Evolutionary conservation across 2,329 filamentous ascomycete species (phyloP).

Genomic region (Cladosporium sp.): DNA sequence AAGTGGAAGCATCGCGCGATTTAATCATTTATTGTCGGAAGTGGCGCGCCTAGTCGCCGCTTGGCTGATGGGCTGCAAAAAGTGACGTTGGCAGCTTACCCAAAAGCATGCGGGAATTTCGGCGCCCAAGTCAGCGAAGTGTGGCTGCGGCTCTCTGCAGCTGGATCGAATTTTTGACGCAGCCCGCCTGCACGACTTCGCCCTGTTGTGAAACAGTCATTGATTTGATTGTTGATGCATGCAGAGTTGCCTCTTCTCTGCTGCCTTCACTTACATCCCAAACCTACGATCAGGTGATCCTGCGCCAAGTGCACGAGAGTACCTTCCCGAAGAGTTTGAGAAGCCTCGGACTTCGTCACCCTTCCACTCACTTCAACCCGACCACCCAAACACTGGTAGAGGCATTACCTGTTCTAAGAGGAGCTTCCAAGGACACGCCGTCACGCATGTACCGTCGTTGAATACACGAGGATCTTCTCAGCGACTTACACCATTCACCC

Average conservation of each 20-base stretch:
- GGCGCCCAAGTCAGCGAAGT: too few species aligned
- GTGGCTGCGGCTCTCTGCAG: background rate
- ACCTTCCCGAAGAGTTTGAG: background rate
- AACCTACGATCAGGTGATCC: background rate
- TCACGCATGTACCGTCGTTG: slow-evolving; percentile 24
- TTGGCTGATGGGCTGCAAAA: too few species aligned
- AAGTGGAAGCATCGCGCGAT: too few species aligned
- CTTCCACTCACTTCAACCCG: too few species aligned
- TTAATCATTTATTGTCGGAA: too few species aligned
- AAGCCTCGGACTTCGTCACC: background rate
- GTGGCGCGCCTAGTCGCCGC: too few species aligned
- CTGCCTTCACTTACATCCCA: background rate
- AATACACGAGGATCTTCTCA: slow-evolving; percentile 49
- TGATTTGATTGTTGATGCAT: background rate
- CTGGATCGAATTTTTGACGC: background rate
- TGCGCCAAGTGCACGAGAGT: background rate
- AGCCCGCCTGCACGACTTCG: background rate
- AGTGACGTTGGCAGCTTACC: too few species aligned
- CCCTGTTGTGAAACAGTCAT: background rate
- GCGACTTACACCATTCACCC: slow-evolving; percentile 70
- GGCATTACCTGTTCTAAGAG: too few species aligned
- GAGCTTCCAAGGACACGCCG: too few species aligned
- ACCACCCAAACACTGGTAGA: too few species aligned
- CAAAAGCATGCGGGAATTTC: background rate
- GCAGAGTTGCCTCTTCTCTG: background rate